Percentiles rank a stretch among this genome's conserved stretches.
Evolutionary conservation across 176 grass and related monocot species (phyloP).

Genomic region (Juncus effusus): DNA sequence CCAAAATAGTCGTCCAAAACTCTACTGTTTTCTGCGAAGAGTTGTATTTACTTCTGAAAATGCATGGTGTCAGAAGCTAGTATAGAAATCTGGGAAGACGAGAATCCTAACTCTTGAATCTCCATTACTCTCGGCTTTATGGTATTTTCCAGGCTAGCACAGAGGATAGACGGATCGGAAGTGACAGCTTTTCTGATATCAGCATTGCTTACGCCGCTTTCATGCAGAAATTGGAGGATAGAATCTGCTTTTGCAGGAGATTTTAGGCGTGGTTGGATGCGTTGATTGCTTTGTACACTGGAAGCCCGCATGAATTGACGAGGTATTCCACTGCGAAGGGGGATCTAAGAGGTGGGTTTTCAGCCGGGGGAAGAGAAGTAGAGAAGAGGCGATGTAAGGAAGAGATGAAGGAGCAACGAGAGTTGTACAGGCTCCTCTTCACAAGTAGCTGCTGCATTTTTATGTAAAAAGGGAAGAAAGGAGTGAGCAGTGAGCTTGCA

Average conservation of each 20-base stretch:
- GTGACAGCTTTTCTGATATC: not conserved
- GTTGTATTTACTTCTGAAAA: not conserved
- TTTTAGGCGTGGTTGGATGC: not conserved
- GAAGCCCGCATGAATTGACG: not conserved
- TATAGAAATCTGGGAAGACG: not conserved
- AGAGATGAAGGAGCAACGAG: not conserved
- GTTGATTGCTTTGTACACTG: not conserved
- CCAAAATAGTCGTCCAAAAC: conserved; percentile 23
- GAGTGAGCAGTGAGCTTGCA: no score
- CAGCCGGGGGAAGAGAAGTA: no score
- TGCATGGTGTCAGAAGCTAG: not conserved
- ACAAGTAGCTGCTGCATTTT: no score
- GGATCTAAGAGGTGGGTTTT: not conserved
- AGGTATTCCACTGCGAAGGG: not conserved
- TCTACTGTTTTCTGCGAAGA: conserved; percentile 16
- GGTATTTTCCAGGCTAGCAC: no score
- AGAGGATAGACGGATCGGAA: not conserved
- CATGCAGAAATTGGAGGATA: no score
- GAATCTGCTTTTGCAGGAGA: not conserved
- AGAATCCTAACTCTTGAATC: conserved; percentile 4
- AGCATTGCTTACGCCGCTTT: not conserved
- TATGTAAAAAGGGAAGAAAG: no score
- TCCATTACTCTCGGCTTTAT: not conserved
- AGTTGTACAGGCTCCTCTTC: not conserved
- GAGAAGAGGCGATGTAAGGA: not conserved